Conservation (phyloP, 2,329 filamentous ascomycete species). For the Colletotrichum lupini region DNA sequence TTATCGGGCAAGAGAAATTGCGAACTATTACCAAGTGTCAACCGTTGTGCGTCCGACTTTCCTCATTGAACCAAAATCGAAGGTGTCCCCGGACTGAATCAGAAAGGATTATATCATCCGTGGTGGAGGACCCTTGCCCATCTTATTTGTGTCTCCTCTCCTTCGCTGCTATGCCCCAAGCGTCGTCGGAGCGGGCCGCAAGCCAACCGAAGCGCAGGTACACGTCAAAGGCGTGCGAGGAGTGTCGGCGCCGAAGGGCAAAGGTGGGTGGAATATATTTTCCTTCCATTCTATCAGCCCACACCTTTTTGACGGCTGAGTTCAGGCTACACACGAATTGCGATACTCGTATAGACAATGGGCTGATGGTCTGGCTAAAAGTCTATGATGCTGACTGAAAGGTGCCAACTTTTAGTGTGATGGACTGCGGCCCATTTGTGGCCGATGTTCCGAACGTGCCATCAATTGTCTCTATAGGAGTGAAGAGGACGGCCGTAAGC, state of each 20-base stretch:
- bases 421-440: constrained; percentile 45
- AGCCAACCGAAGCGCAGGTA: constrained; percentile 36
- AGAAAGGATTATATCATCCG: not conserved
- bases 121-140: constrained; percentile 18
- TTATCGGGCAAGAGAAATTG: not conserved
- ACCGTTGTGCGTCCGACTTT: not conserved
- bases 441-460: constrained; percentile 44
- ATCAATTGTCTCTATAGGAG: constrained; percentile 45
- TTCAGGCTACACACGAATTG: no score
- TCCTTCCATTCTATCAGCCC: not conserved
- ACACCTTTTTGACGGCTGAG: not conserved
- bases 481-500: constrained; percentile 47
- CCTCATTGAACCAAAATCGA: not conserved
- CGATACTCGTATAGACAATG: not conserved
- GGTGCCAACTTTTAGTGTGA: constrained; percentile 43
- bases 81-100: not conserved
- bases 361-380: not conserved
- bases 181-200: constrained; percentile 24
- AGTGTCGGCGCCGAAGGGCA: constrained; percentile 48
- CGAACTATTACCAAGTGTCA: not conserved
- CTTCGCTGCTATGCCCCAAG: constrained; percentile 19
- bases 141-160: not conserved
- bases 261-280: constrained; percentile 42
- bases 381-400: not conserved
- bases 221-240: constrained; percentile 46